These are phyloP conservation scores for Lachancea sp. DNA, from an alignment of 805 yeast species.

Conservation along the genomic window DNA sequence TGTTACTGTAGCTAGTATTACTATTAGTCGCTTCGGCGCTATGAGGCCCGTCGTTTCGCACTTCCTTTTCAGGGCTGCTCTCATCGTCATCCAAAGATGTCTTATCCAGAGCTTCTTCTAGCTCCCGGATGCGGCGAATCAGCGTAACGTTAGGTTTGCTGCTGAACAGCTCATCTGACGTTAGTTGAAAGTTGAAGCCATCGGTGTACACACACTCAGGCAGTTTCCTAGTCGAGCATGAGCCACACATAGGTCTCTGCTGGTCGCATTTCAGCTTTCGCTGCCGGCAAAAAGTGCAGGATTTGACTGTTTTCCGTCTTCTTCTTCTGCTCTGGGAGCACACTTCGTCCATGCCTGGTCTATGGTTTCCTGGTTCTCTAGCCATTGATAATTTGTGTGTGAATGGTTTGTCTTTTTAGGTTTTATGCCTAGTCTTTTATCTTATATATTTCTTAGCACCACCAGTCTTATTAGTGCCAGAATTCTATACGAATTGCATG, in stretches of 20 bases:
- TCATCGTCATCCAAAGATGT: slow-evolving; percentile 1
- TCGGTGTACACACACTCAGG: slow-evolving; percentile 27
- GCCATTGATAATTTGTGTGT: too few relatives aligned
- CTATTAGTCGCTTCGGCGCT: too few relatives aligned
- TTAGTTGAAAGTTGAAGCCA: slow-evolving; percentile 20
- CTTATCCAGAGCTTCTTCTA: slow-evolving; percentile 11
- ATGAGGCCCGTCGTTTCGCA: too few relatives aligned
- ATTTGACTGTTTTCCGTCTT: slow-evolving; percentile 24
- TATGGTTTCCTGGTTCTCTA: neutral
- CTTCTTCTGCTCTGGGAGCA: too few relatives aligned
- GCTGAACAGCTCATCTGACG: slow-evolving; percentile 22
- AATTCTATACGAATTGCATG: too few relatives aligned
- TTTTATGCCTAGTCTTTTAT: too few relatives aligned
- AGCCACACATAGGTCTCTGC: slow-evolving; percentile 37
- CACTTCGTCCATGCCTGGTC: neutral
- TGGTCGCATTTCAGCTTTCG: slow-evolving; percentile 63
- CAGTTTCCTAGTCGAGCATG: slow-evolving; percentile 35
- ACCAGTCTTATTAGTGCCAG: too few relatives aligned
- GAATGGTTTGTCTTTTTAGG: neutral
- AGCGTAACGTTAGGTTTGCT: slow-evolving; percentile 23
- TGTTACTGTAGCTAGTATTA: neutral
- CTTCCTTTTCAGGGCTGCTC: too few relatives aligned
- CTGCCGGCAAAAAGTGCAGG: slow-evolving; percentile 54
- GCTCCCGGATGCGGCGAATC: slow-evolving; percentile 16
- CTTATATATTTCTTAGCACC: too few relatives aligned